phyloP scores from a whole-genome alignment of 2,329 filamentous ascomycete genomes.

The Parasarocladium wereldwijsianum region DNA sequence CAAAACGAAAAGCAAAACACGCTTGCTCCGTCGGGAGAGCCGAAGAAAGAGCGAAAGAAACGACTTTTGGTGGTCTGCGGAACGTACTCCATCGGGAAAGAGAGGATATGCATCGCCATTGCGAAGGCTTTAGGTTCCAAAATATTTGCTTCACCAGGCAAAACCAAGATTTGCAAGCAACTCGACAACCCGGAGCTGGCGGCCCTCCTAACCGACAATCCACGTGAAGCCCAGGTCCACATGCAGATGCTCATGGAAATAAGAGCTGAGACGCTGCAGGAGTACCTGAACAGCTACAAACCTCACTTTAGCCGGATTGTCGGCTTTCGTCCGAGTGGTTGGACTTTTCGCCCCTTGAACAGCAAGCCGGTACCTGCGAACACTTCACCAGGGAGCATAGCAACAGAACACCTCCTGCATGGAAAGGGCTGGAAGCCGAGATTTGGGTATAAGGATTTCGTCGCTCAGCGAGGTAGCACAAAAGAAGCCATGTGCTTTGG shows the following conservation, averaged over 20 bases:
- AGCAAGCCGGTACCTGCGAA: constrained; percentile 38
- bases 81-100: constrained; percentile 96
- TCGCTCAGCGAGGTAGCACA: constrained; percentile 72
- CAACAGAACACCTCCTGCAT: constrained; percentile 37
- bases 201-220: constrained; percentile 62
- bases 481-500: constrained; percentile 76
- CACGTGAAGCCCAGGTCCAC: constrained; percentile 80
- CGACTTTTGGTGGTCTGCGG: constrained; percentile 84
- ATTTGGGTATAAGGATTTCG: constrained; percentile 58
- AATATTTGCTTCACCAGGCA: constrained; percentile 73
- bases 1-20: constrained; percentile 17
- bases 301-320: constrained; percentile 76
- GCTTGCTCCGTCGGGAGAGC: constrained; percentile 1
- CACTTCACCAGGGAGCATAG: constrained; percentile 31
- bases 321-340: constrained; percentile 83
- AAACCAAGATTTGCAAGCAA: constrained; percentile 71
- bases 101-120: constrained; percentile 86
- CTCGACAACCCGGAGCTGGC: constrained; percentile 75
- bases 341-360: constrained; percentile 69
- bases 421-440: constrained; percentile 57
- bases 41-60: constrained; percentile 19
- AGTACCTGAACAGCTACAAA: constrained; percentile 70
- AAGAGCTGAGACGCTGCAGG: constrained; percentile 74
- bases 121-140: constrained; percentile 74
- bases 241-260: constrained; percentile 97